These are phyloP conservation scores for Erucastrum elatum DNA, from an alignment of 345 rosid species.

Conservation along the genomic window DNA sequence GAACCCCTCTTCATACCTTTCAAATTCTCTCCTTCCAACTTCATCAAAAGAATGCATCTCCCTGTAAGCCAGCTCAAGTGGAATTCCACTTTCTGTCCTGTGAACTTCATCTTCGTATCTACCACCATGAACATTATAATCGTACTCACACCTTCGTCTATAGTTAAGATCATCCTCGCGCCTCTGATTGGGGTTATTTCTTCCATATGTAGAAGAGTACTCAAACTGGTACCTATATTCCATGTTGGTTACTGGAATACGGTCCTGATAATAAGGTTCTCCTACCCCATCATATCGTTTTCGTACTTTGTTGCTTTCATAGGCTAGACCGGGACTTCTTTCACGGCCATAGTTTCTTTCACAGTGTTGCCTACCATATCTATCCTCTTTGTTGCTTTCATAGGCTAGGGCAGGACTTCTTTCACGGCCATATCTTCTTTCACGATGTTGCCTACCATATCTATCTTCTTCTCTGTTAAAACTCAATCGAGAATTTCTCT, in stretches of 20 bases:
- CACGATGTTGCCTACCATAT: slow-evolving; percentile 31
- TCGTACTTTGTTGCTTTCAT: slow-evolving; percentile 35
- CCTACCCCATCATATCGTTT: slow-evolving; percentile 29
- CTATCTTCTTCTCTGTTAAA: slow-evolving; percentile 39
- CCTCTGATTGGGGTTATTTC: slow-evolving; percentile 34
- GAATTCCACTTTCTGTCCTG: slow-evolving; percentile 30
- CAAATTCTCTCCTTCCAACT: slow-evolving; percentile 32
- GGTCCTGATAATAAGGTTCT: slow-evolving; percentile 28
- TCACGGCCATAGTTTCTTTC: slow-evolving; percentile 35
- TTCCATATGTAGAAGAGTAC: slow-evolving; percentile 30
- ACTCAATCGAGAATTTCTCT: slow-evolving; percentile 26
- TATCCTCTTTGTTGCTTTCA: slow-evolving; percentile 37
- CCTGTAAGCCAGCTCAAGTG: slow-evolving; percentile 33
- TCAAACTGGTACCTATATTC: slow-evolving; percentile 36
- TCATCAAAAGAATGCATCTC: slow-evolving; percentile 38
- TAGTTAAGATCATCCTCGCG: slow-evolving; percentile 27
- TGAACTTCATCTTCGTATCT: slow-evolving; percentile 31
- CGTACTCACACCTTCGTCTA: slow-evolving; percentile 37
- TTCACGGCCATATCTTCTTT: slow-evolving; percentile 35
- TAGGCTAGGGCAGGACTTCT: slow-evolving; percentile 28
- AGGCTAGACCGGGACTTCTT: slow-evolving; percentile 28
- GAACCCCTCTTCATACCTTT: slow-evolving; percentile 27
- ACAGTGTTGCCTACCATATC: slow-evolving; percentile 28
- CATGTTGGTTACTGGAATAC: slow-evolving; percentile 31
- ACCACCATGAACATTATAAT: slow-evolving; percentile 31